These are phyloP conservation scores for Erodium maritimum DNA, from an alignment of 345 rosid genomes.

Conservation along the genomic window DNA sequence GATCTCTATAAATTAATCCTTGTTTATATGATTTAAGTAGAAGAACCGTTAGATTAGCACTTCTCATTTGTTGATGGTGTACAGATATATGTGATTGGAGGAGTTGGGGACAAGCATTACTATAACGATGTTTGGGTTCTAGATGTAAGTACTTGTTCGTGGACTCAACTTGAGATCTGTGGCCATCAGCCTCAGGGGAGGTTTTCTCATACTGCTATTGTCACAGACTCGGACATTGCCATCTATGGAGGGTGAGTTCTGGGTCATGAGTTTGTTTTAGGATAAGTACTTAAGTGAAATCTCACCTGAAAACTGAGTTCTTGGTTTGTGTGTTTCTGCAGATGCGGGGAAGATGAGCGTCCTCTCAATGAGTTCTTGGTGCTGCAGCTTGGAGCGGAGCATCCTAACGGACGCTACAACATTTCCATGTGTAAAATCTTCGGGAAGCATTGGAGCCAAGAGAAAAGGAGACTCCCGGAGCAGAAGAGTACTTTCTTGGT, in stretches of 20 bases:
- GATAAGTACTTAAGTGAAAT: not conserved
- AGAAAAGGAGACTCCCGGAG: slow-evolving; percentile 17
- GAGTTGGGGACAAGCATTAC: slow-evolving; percentile 61
- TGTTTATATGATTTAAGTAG: too few species aligned
- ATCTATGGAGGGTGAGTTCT: slow-evolving; percentile 55
- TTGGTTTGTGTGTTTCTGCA: slow-evolving; percentile 6
- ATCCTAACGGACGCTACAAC: slow-evolving; percentile 21
- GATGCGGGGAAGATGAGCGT: slow-evolving; percentile 70
- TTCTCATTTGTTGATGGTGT: not conserved
- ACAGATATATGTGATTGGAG: slow-evolving; percentile 61
- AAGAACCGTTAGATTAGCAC: too few species aligned
- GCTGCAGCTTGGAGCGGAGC: slow-evolving; percentile 37
- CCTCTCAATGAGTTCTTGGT: slow-evolving; percentile 56
- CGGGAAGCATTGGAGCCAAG: slow-evolving; percentile 37
- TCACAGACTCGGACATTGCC: slow-evolving; percentile 27
- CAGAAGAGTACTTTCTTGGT: too few species aligned
- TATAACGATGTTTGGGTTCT: slow-evolving; percentile 63
- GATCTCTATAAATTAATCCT: not conserved
- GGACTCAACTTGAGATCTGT: slow-evolving; percentile 37
- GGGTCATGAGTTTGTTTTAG: not conserved
- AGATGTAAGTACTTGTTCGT: slow-evolving; percentile 26
- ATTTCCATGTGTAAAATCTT: slow-evolving; percentile 29
- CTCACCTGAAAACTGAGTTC: not conserved
- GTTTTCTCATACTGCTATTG: slow-evolving; percentile 64
- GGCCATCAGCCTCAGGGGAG: slow-evolving; percentile 69